phyloP scores from a whole-genome alignment of 176 grass and related monocot species.

The Eleusine coracana region DNA sequence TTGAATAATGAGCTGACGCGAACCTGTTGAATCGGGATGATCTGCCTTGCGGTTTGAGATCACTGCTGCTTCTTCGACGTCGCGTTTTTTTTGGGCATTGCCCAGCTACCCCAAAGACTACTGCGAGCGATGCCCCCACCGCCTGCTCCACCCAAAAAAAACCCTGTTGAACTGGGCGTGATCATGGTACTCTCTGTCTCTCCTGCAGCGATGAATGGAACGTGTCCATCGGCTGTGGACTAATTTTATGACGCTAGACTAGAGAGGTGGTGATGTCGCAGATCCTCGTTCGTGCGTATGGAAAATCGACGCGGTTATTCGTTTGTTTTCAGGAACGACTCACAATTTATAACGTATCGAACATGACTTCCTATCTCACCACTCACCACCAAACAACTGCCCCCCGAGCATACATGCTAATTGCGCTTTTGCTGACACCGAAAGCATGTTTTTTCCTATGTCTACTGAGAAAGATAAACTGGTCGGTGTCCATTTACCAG shows the following conservation, averaged over 20 bases:
- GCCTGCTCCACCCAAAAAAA: no score
- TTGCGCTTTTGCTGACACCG: background rate
- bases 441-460: background rate
- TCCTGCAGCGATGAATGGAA: background rate
- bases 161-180: background rate
- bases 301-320: background rate
- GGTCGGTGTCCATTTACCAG: background rate
- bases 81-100: background rate
- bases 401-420: background rate
- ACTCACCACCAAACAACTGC: background rate
- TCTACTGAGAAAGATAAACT: background rate
- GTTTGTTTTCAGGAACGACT: background rate
- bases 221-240: background rate
- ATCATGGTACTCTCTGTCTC: background rate
- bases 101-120: background rate
- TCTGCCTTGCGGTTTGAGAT: background rate
- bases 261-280: background rate
- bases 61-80: background rate
- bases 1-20: conserved; percentile 14
- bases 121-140: no score
- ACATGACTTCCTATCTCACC: background rate
- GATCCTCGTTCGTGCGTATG: background rate
- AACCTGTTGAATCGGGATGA: background rate
- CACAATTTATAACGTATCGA: background rate
- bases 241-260: background rate